Conservation (phyloP, 1,284 basidiomycete genomes). For the Pyrrhoderma lamaoense region DNA sequence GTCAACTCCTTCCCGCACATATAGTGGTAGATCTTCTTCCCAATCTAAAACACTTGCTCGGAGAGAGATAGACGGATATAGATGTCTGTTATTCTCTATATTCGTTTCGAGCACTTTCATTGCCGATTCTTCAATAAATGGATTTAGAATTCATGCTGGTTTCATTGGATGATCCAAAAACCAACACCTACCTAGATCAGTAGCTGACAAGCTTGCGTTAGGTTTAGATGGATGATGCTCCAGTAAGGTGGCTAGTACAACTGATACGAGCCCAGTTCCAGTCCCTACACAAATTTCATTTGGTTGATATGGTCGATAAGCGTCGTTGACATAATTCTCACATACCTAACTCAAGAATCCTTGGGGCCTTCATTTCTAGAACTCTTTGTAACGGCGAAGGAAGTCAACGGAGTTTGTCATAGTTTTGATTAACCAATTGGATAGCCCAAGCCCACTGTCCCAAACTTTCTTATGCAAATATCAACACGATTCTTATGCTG, state of each 20-base stretch:
- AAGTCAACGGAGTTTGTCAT: not conserved
- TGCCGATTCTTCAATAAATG: constrained; percentile 54
- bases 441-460: constrained; percentile 82
- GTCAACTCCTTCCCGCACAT: constrained; percentile 39
- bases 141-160: no score
- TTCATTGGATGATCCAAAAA: not conserved
- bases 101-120: constrained; percentile 73
- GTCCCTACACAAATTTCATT: constrained; percentile 45
- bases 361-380: constrained; percentile 1
- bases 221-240: constrained; percentile 22
- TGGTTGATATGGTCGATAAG: not conserved
- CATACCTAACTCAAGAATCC: constrained; percentile 64
- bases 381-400: not conserved
- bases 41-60: constrained; percentile 61
- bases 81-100: constrained; percentile 41
- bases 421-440: constrained; percentile 55
- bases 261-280: constrained; percentile 74
- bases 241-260: constrained; percentile 53
- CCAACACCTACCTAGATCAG: constrained; percentile 69
- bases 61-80: constrained; percentile 24
- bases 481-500: not conserved
- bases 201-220: constrained; percentile 47
- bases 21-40: constrained; percentile 50
- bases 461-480: constrained; percentile 71
- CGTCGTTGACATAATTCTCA: not conserved